Evolutionary conservation across 495 filamentous ascomycete species (phyloP).

Genomic region (Penicillium diatomitis): DNA sequence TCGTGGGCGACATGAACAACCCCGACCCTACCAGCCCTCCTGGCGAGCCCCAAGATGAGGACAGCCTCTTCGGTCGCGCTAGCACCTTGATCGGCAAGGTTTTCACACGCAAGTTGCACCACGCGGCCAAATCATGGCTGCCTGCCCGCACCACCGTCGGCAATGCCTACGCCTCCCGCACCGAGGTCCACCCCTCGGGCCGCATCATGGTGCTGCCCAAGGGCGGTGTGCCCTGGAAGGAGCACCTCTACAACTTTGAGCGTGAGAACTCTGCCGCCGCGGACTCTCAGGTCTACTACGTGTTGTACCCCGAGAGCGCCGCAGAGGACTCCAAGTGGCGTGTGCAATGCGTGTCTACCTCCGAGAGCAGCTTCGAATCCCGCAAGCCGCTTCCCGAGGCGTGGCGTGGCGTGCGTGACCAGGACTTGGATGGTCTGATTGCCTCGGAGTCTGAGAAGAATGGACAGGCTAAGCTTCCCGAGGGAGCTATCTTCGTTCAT

Average conservation of each 20-base stretch:
- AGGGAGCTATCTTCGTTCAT: slow-evolving; percentile 84
- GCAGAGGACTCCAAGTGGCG: slow-evolving; percentile 73
- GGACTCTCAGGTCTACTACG: slow-evolving; percentile 57
- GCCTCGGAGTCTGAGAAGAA: slow-evolving; percentile 48
- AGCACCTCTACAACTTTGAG: slow-evolving; percentile 88
- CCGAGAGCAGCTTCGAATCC: slow-evolving; percentile 77
- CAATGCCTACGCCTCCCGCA: slow-evolving; percentile 56
- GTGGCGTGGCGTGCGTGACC: slow-evolving; percentile 86
- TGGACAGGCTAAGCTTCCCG: slow-evolving; percentile 30
- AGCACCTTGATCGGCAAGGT: slow-evolving; percentile 76
- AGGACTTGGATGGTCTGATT: slow-evolving; percentile 62
- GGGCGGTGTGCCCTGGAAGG: slow-evolving; percentile 81
- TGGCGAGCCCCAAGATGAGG: slow-evolving; percentile 65
- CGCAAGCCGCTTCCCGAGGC: slow-evolving; percentile 80
- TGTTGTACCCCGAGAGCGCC: slow-evolving; percentile 81
- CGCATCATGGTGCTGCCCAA: slow-evolving; percentile 71
- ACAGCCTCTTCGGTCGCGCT: slow-evolving; percentile 66
- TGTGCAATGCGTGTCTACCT: slow-evolving; percentile 75
- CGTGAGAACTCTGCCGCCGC: slow-evolving; percentile 38
- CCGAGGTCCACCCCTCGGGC: slow-evolving; percentile 58
- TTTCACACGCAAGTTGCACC: slow-evolving; percentile 64
- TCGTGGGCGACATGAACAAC: slow-evolving; percentile 78
- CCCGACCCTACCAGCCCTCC: slow-evolving; percentile 27
- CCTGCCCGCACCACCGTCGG: slow-evolving; percentile 75
- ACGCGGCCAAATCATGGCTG: slow-evolving; percentile 56